Percentiles rank a stretch among this genome's conserved stretches.
These are phyloP conservation scores for Furcasterigmium furcatum DNA, from an alignment of 2,329 filamentous ascomycete species.

Conservation along the genomic window DNA sequence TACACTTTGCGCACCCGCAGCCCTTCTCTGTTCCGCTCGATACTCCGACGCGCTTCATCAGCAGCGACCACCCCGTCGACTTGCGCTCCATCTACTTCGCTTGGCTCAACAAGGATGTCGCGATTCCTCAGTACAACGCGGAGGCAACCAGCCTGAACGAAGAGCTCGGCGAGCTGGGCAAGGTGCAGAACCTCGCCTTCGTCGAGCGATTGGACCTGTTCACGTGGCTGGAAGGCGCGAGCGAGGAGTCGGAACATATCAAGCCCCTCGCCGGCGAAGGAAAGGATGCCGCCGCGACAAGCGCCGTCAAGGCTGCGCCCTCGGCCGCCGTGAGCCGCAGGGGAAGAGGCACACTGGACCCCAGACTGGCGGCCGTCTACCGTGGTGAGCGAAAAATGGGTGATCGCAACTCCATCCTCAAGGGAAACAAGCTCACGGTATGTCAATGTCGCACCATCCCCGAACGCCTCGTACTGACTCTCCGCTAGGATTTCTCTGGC, in stretches of 20 bases:
- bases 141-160: conserved; percentile 78
- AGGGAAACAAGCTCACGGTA: conserved; percentile 87
- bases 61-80: conserved; percentile 72
- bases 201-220: conserved; percentile 89
- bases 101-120: conserved; percentile 88
- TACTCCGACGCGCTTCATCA: conserved; percentile 80
- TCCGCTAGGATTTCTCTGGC: conserved; percentile 80
- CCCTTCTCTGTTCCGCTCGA: conserved; percentile 66
- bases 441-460: too few relatives aligned
- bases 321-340: conserved; percentile 44
- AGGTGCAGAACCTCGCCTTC: conserved; percentile 85
- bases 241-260: conserved; percentile 90
- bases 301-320: conserved; percentile 31
- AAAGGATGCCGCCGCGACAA: conserved; percentile 28
- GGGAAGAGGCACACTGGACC: conserved; percentile 70
- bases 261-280: conserved; percentile 68
- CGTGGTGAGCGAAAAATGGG: conserved; percentile 88
- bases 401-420: conserved; percentile 83
- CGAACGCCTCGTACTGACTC: background rate
- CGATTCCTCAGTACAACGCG: conserved; percentile 88
- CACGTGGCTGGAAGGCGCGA: conserved; percentile 88
- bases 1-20: conserved; percentile 65
- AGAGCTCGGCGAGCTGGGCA: conserved; percentile 64
- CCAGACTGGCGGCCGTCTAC: conserved; percentile 83
- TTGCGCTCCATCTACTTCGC: conserved; percentile 95